phyloP scores from a whole-genome alignment of 768 basidiomycete genomes.

The Arthromyces matolae region DNA sequence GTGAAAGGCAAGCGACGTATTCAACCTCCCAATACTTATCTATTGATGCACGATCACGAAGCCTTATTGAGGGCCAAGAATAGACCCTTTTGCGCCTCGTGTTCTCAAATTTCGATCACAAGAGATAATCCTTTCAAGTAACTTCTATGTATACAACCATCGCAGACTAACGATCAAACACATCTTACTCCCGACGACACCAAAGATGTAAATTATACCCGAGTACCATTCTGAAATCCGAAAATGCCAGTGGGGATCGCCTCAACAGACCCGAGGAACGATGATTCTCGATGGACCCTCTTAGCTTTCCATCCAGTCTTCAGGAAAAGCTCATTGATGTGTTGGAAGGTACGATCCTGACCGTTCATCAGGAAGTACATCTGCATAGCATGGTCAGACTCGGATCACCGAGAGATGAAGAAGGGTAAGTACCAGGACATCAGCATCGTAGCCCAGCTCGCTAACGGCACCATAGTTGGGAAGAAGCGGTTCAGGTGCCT shows the following conservation, averaged over 20 bases:
- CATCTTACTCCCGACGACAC: too few species aligned
- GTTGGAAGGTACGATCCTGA: not conserved
- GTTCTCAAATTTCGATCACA: too few species aligned
- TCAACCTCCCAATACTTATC: too few species aligned
- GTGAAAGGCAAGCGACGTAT: too few species aligned
- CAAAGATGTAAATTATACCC: not conserved
- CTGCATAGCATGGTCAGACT: too few species aligned
- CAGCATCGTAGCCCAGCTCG: conserved; percentile 32
- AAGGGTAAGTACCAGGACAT: conserved; percentile 30
- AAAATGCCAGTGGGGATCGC: not conserved
- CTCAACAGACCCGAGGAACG: not conserved
- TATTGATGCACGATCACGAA: too few species aligned
- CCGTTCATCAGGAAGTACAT: not conserved
- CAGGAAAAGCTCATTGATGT: not conserved
- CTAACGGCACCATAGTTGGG: conserved; percentile 37
- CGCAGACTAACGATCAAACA: too few species aligned
- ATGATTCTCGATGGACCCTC: not conserved
- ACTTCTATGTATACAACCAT: not conserved
- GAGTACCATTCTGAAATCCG: not conserved
- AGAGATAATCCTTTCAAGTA: too few species aligned
- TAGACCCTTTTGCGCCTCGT: too few species aligned
- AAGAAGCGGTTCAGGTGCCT: conserved; percentile 28
- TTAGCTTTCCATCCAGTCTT: not conserved
- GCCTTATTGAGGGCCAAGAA: too few species aligned
- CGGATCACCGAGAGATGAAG: not conserved